These are phyloP conservation scores for Pterocarpus santalinus DNA, from an alignment of 306 rosid genomes.

Conservation along the genomic window DNA sequence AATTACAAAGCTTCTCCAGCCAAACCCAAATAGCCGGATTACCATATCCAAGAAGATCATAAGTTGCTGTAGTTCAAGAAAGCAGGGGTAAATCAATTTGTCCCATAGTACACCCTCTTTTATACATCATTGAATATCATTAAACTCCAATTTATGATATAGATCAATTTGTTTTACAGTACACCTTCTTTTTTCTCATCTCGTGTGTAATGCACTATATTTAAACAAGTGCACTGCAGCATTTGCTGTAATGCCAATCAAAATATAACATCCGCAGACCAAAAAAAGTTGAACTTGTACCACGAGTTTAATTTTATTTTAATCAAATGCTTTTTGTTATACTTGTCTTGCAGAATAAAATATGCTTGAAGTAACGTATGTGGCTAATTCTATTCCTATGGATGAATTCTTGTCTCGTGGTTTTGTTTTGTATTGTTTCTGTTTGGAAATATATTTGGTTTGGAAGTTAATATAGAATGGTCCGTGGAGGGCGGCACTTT, in stretches of 20 bases:
- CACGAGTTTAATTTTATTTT: neutral
- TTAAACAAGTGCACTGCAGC: too few species aligned
- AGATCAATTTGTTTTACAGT: too few species aligned
- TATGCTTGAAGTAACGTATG: neutral
- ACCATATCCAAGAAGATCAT: slow-evolving; percentile 58
- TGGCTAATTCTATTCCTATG: neutral
- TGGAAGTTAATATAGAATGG: neutral
- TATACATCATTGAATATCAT: too few species aligned
- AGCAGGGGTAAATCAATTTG: neutral
- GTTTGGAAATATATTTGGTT: neutral
- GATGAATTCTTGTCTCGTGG: neutral
- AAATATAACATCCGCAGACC: neutral
- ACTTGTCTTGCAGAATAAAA: too few species aligned
- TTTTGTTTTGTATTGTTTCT: neutral
- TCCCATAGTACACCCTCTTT: too few species aligned
- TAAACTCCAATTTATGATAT: too few species aligned
- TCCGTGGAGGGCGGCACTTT: neutral
- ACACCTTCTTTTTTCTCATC: too few species aligned
- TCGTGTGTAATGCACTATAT: too few species aligned
- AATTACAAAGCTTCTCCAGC: slow-evolving; percentile 78
- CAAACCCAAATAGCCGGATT: slow-evolving; percentile 73
- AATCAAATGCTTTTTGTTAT: neutral
- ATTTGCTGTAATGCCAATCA: too few species aligned
- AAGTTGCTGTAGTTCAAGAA: slow-evolving; percentile 81
- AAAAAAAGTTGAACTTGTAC: too few species aligned